Base-by-base conservation (phyloP, 441 rosid genomes). In the Pelargonium fulgidum region DNA sequence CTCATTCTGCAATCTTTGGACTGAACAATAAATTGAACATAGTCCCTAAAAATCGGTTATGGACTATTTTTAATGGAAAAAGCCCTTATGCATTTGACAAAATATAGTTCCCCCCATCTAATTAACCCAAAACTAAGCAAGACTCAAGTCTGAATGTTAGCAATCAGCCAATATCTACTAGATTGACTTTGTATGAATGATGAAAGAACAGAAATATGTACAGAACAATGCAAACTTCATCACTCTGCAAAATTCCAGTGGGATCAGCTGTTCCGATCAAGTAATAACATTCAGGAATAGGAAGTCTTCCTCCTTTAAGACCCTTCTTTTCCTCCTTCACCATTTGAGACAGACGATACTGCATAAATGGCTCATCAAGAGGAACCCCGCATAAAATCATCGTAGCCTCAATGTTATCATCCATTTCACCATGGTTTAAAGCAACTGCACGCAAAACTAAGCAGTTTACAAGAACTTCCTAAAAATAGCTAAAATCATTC, bases 201-300 rank as follows among this genome's bases (percentile, higher is more conserved):
- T 48, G 29, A 17, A 29, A 29, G 7, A 42, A 29, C n/a, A 10
- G 76, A 7, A 12, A 65, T 64, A 71, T 94, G 0, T 83, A 92
- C 97, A 89, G 75, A 65, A 93, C 84, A 36, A 93, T 76, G 77
- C 94, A 79, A 69, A 93, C 94, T 91, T 93, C 91, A 78, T 82
- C 78, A 41, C 76, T 71, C 80, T 81, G 75, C 12, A 93, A 74
- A 70, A 56, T 44, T 66, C 86, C 85, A 0, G 92, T 85, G 65
- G 98, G 98, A 78, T 90, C 92, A 12, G 77, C 84, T 3, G 91
- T 90, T 39, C 98, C 98, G 94, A 93, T 89, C n/a, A 93, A 75
- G 80, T 93, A 86, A 72, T 83, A 89, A 20, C 89, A 85, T 47
- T 89, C 94, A 1, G 77, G 6, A 3, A 89, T 64, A 11, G 84